These are phyloP conservation scores for Raphanus sativus DNA, from an alignment of 345 rosid species.

Conservation along the genomic window DNA sequence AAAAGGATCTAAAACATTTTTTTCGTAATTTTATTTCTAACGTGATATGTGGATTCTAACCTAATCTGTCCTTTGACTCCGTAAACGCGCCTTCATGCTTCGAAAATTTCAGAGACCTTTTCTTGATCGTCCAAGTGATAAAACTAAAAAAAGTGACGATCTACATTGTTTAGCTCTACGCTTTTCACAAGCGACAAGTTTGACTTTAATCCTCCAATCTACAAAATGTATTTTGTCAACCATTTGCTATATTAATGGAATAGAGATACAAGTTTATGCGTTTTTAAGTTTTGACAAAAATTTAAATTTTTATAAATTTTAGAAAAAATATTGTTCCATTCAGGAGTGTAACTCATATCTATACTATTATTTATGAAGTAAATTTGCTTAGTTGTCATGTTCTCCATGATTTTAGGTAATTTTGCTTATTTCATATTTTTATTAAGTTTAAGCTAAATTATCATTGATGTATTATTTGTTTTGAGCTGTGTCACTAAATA, in stretches of 20 bases:
- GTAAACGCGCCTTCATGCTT: conserved; percentile 1
- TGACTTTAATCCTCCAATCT: background rate
- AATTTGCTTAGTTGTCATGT: no score
- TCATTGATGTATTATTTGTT: no score
- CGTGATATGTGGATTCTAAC: no score
- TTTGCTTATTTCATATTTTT: no score
- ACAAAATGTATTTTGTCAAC: background rate
- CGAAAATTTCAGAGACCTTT: background rate
- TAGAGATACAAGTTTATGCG: background rate
- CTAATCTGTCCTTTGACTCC: background rate
- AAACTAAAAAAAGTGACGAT: background rate
- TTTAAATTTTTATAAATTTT: background rate
- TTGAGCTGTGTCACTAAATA: no score
- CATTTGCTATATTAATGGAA: background rate
- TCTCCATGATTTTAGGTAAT: no score
- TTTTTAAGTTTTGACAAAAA: background rate
- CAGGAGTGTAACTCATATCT: background rate
- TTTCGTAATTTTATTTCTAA: no score
- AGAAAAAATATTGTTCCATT: no score
- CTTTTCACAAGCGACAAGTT: background rate
- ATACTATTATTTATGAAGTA: no score
- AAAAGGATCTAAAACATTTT: background rate
- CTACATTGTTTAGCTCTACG: background rate
- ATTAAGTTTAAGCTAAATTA: no score
- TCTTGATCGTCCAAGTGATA: background rate